A percentile compares a stretch with the other conserved stretches of the same genome.
phyloP scores from a whole-genome alignment of 192 early-diverging fungal species.

The Backusella macrospora region DNA sequence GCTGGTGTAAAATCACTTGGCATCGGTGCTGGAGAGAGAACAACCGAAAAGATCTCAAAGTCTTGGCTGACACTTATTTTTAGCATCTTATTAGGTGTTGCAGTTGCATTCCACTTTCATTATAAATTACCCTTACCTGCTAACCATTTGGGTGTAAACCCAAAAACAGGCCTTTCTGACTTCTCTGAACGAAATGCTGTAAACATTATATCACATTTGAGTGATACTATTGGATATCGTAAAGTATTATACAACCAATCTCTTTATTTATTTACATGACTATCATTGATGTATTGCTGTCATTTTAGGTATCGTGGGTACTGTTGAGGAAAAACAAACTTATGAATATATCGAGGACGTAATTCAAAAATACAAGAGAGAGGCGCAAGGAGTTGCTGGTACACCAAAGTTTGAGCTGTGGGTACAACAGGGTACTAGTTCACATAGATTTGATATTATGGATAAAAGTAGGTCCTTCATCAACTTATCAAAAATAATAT shows the following conservation, averaged over 20 bases:
- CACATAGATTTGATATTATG: conserved; percentile 76
- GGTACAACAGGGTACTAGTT: conserved; percentile 62
- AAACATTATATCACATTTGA: conserved; percentile 50
- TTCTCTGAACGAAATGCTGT: conserved; percentile 61
- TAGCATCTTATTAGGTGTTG: conserved; percentile 20
- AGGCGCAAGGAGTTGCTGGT: conserved; percentile 27
- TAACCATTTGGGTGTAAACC: conserved; percentile 28
- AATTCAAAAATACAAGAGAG: conserved; percentile 37
- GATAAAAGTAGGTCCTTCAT: conserved; percentile 52
- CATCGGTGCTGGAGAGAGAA: conserved; percentile 18
- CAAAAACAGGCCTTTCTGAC: conserved; percentile 38
- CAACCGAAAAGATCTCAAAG: neutral
- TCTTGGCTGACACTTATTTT: conserved; percentile 26
- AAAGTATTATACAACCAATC: conserved; percentile 9
- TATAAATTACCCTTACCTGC: conserved; percentile 35
- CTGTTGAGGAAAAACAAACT: conserved; percentile 45
- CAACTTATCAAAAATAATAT: neutral
- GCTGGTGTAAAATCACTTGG: conserved; percentile 11
- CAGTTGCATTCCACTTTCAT: conserved; percentile 30
- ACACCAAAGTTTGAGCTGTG: conserved; percentile 61
- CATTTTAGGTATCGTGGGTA: conserved; percentile 44
- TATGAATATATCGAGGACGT: conserved; percentile 45
- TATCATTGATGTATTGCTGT: conserved; percentile 12
- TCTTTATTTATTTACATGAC: conserved; percentile 24
- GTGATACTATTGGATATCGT: conserved; percentile 61